These are phyloP conservation scores for Aspergillus pseudotamarii DNA, from an alignment of 2,329 filamentous ascomycete genomes.

Conservation along the genomic window DNA sequence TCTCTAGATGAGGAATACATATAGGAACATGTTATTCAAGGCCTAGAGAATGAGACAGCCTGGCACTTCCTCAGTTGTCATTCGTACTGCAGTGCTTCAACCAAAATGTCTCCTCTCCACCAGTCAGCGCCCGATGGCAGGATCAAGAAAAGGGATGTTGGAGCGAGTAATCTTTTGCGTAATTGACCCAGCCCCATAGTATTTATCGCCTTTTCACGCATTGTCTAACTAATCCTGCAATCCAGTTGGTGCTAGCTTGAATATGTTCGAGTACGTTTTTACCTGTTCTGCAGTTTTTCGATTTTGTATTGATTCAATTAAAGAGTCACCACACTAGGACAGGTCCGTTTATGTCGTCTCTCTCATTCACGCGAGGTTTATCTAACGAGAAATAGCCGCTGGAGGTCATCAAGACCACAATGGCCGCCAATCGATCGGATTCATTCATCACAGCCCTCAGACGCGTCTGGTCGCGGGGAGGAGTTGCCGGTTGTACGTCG, in stretches of 20 bases:
- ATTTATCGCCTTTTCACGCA: neutral
- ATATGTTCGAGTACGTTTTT: neutral
- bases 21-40: neutral
- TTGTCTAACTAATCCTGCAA: neutral
- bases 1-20: neutral
- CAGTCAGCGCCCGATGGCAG: neutral
- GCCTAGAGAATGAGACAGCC: neutral
- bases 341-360: neutral
- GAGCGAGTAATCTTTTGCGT: neutral
- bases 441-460: neutral
- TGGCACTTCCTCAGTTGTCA: neutral
- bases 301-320: neutral
- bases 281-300: neutral
- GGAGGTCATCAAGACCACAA: neutral
- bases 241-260: neutral
- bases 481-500: neutral
- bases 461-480: neutral
- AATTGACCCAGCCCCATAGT: neutral
- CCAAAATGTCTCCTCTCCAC: neutral
- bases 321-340: neutral
- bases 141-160: neutral
- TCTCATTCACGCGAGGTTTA: rapidly evolving
- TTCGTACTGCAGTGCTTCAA: neutral
- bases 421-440: neutral
- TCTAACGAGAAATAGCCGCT: neutral